Evolutionary conservation across 192 early-diverging fungal species (phyloP).

Genomic region (Backusella morwellensis): DNA sequence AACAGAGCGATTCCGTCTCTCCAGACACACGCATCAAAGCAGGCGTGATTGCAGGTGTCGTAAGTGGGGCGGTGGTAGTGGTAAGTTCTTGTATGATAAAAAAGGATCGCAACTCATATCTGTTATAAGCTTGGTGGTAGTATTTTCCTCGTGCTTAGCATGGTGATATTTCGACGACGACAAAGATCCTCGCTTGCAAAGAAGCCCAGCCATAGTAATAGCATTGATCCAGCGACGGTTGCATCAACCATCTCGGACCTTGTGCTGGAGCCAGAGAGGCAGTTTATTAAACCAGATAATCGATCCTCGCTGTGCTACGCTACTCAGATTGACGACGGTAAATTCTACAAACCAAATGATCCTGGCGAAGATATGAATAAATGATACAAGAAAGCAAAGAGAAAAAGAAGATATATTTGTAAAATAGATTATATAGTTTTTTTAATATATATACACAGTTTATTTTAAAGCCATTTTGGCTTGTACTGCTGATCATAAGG

Average conservation of each 20-base stretch:
- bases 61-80: constrained; percentile 18
- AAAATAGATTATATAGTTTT: no score
- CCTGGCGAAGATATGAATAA: background rate
- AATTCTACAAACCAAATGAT: constrained; percentile 19
- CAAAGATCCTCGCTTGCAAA: background rate
- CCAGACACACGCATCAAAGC: constrained; percentile 20
- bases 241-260: background rate
- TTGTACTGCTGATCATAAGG: constrained; percentile 43
- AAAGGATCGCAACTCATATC: no score
- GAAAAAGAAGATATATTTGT: background rate
- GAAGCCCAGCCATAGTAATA: background rate
- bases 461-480: constrained; percentile 46
- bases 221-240: background rate
- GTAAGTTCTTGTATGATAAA: background rate
- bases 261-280: background rate
- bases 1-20: background rate
- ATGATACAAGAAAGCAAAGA: background rate
- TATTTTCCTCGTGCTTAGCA: background rate
- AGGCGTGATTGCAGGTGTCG: constrained; percentile 22
- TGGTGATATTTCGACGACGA: constrained; percentile 6
- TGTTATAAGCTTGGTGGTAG: constrained; percentile 8
- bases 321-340: constrained; percentile 1
- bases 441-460: background rate
- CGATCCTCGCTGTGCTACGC: constrained; percentile 13
- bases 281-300: constrained; percentile 16